Conservation (phyloP, 805 yeast species). For the Ogataea ganodermae region DNA sequence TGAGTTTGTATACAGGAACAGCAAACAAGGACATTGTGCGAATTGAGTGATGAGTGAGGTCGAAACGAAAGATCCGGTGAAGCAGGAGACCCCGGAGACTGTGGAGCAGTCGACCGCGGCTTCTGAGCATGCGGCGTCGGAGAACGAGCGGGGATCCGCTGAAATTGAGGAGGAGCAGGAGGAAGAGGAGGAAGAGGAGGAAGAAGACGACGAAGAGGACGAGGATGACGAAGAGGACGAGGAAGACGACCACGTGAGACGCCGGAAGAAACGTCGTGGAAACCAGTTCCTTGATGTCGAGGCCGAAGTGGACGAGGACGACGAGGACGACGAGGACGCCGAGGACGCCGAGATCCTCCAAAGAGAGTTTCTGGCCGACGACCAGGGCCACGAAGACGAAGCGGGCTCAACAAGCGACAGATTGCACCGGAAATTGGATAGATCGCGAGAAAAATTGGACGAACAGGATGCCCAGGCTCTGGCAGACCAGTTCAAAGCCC, state of each 20-base stretch:
- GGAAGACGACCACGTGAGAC: constrained; percentile 54
- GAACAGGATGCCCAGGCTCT: constrained; percentile 94
- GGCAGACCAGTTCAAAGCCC: constrained; percentile 88
- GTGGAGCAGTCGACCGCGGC: neutral
- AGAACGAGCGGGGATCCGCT: constrained; percentile 16
- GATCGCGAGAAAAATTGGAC: constrained; percentile 74
- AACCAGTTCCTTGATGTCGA: constrained; percentile 97
- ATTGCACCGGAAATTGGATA: constrained; percentile 87
- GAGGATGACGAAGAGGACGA: constrained; percentile 44
- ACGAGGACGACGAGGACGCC: constrained; percentile 89
- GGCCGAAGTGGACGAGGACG: constrained; percentile 98
- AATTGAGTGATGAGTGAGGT: constrained; percentile 5
- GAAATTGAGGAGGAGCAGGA: constrained; percentile 29
- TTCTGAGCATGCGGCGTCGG: constrained; percentile 4
- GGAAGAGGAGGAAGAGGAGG: constrained; percentile 24
- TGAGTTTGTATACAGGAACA: neutral
- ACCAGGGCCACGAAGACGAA: constrained; percentile 63
- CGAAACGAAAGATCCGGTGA: neutral
- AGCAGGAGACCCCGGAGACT: neutral
- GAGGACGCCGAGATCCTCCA: constrained; percentile 89
- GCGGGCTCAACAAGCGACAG: constrained; percentile 57
- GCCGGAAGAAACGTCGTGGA: constrained; percentile 51
- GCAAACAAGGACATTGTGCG: constrained; percentile 3
- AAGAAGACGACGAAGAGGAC: constrained; percentile 33
- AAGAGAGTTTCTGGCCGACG: constrained; percentile 81